Conservation (phyloP, 805 yeast genomes). For the Lipomyces yamadae region DNA sequence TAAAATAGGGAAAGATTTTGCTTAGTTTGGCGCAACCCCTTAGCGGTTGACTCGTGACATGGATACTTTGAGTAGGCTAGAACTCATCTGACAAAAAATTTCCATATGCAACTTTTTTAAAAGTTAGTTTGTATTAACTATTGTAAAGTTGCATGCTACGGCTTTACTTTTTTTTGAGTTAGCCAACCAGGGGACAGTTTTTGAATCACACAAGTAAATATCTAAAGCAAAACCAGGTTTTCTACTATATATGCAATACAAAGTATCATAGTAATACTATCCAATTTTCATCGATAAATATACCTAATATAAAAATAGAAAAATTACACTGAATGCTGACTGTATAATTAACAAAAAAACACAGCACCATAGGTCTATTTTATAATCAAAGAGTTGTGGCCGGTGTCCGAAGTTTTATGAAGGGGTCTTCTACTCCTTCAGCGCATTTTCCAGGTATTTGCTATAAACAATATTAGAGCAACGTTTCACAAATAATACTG, state of each 20-base stretch:
- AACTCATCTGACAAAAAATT: neutral
- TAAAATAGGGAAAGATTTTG: neutral
- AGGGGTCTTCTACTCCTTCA: constrained; percentile 16
- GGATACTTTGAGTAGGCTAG: neutral
- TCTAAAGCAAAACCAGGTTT: neutral
- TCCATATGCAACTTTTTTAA: neutral
- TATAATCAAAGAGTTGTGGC: neutral
- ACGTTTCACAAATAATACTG: neutral
- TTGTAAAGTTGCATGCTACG: neutral
- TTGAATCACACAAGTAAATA: too few relatives aligned
- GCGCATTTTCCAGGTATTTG: constrained; percentile 25
- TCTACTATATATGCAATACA: neutral
- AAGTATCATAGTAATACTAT: neutral
- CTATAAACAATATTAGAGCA: constrained; percentile 7
- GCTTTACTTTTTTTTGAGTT: neutral
- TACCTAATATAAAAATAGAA: neutral
- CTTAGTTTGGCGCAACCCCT: neutral
- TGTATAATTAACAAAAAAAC: constrained; percentile 6
- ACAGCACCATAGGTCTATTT: neutral
- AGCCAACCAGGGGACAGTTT: too few relatives aligned
- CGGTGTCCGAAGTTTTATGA: neutral
- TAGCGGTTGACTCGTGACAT: too few relatives aligned
- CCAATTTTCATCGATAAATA: neutral
- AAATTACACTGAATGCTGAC: constrained; percentile 1
- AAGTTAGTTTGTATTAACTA: neutral